A percentile compares a stretch with the other conserved stretches of the same genome.
Evolutionary conservation across 768 basidiomycete species (phyloP).

Genomic region (Phallus indusiatus): DNA sequence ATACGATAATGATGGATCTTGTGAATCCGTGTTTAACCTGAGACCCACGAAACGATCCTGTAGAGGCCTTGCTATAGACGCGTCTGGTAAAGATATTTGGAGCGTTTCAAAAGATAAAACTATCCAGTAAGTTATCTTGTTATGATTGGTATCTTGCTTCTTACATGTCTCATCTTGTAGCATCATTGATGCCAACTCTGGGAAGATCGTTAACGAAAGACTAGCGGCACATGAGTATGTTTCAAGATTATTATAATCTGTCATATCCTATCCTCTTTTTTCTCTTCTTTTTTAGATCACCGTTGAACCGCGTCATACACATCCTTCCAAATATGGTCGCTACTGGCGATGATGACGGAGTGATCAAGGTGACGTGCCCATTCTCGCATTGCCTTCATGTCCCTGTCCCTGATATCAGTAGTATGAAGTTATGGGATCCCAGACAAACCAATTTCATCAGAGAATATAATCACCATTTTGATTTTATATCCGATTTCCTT

Average conservation of each 20-base stretch:
- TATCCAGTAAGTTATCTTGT: slow-evolving; percentile 50
- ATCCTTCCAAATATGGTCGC: slow-evolving; percentile 63
- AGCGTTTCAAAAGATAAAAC: slow-evolving; percentile 76
- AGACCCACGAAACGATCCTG: slow-evolving; percentile 79
- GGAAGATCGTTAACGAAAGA: slow-evolving; percentile 38
- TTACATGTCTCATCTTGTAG: slow-evolving; percentile 27
- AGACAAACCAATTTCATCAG: slow-evolving; percentile 54
- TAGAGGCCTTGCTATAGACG: slow-evolving; percentile 58
- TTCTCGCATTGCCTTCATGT: neutral
- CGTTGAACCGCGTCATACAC: slow-evolving; percentile 79
- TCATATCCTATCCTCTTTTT: slow-evolving; percentile 8
- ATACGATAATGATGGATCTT: slow-evolving; percentile 63
- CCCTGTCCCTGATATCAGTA: neutral
- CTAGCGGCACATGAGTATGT: slow-evolving; percentile 62
- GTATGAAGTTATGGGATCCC: slow-evolving; percentile 78
- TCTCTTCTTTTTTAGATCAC: slow-evolving; percentile 39
- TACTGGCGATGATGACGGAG: slow-evolving; percentile 91
- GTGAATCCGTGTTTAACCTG: slow-evolving; percentile 47
- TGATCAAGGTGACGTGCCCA: slow-evolving; percentile 67
- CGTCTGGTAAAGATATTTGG: slow-evolving; percentile 61
- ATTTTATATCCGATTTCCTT: slow-evolving; percentile 89
- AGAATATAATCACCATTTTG: slow-evolving; percentile 79
- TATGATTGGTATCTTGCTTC: neutral
- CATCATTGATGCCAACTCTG: slow-evolving; percentile 57
- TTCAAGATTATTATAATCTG: slow-evolving; percentile 18